Percentiles rank a stretch among this genome's conserved stretches.
These are phyloP conservation scores for Lachnum nothofagi DNA, from an alignment of 2,329 filamentous ascomycete species.

Conservation along the genomic window DNA sequence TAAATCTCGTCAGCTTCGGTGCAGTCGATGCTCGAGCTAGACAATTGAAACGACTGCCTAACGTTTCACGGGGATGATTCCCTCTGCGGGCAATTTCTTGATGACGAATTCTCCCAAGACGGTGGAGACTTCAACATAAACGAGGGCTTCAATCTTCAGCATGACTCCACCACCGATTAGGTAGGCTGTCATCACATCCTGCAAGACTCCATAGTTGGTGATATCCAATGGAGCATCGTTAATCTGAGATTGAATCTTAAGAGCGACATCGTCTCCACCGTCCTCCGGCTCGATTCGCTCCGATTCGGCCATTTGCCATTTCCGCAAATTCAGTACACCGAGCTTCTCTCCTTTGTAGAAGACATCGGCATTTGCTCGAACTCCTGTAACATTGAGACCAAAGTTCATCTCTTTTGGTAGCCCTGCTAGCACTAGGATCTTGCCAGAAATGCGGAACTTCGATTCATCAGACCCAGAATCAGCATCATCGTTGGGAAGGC, in stretches of 20 bases:
- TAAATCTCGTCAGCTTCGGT: constrained; percentile 32
- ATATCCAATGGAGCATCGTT: constrained; percentile 76
- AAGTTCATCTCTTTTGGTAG: constrained; percentile 86
- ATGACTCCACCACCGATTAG: constrained; percentile 68
- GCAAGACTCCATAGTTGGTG: constrained; percentile 72
- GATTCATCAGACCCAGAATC: constrained; percentile 68
- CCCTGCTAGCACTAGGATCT: constrained; percentile 71
- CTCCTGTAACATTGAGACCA: constrained; percentile 67
- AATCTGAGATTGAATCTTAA: constrained; percentile 73
- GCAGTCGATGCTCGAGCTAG: constrained; percentile 28
- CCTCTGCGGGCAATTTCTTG: constrained; percentile 78
- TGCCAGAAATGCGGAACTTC: constrained; percentile 75
- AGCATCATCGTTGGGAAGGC: constrained; percentile 73
- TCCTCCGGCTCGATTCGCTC: constrained; percentile 57
- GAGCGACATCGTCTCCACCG: constrained; percentile 49
- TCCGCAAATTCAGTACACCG: constrained; percentile 69
- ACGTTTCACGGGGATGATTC: constrained; percentile 89
- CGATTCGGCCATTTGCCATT: constrained; percentile 84
- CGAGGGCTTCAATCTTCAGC: constrained; percentile 69
- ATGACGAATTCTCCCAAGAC: constrained; percentile 75
- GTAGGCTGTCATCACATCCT: constrained; percentile 72
- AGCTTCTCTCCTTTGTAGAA: constrained; percentile 74
- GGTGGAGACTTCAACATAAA: constrained; percentile 78
- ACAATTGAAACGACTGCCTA: constrained; percentile 57
- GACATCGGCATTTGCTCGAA: constrained; percentile 74